A percentile compares a stretch with the other conserved stretches of the same genome.
Evolutionary conservation across 2,329 filamentous ascomycete genomes (phyloP).

Genomic region (Pezicula carpinea): DNA sequence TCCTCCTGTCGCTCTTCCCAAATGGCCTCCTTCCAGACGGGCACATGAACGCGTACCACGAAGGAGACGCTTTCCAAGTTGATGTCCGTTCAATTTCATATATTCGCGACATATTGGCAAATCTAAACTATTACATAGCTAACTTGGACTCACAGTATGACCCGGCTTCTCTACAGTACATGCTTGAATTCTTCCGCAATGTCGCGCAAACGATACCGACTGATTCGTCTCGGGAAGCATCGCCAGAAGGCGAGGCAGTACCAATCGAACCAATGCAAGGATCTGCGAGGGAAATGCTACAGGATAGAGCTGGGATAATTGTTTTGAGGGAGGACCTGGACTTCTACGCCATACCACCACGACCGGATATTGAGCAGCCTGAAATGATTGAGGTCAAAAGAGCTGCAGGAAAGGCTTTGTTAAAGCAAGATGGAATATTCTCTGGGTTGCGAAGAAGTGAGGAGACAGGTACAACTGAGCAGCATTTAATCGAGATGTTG

Average conservation of each 20-base stretch:
- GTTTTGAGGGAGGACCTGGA: constrained; percentile 94
- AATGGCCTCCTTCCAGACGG: constrained; percentile 98
- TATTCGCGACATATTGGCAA: constrained; percentile 27
- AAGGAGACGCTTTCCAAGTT: constrained; percentile 92
- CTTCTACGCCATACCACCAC: constrained; percentile 93
- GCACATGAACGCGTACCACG: constrained; percentile 88
- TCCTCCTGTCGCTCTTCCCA: constrained; percentile 93
- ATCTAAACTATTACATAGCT: constrained; percentile 38
- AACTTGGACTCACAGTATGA: constrained; percentile 70
- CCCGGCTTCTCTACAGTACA: constrained; percentile 92
- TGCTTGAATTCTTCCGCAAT: constrained; percentile 96
- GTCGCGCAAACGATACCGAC: constrained; percentile 94
- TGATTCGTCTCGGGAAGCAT: constrained; percentile 61
- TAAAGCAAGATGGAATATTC: constrained; percentile 91
- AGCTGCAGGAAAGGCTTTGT: constrained; percentile 78
- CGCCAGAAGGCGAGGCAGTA: constrained; percentile 59
- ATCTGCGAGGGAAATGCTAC: constrained; percentile 69
- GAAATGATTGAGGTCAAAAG: constrained; percentile 98
- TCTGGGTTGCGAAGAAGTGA: constrained; percentile 92
- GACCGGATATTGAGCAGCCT: constrained; percentile 72
- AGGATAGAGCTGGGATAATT: constrained; percentile 92
- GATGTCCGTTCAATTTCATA: constrained; percentile 66
- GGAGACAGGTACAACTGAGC: constrained; percentile 92
- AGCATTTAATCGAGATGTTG: constrained; percentile 98
- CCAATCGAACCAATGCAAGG: constrained; percentile 69